Evolutionary conservation across 345 rosid genomes (phyloP), one percentile per base, ranked within the genome.

Genomic region (Eutrema japonicum): DNA sequence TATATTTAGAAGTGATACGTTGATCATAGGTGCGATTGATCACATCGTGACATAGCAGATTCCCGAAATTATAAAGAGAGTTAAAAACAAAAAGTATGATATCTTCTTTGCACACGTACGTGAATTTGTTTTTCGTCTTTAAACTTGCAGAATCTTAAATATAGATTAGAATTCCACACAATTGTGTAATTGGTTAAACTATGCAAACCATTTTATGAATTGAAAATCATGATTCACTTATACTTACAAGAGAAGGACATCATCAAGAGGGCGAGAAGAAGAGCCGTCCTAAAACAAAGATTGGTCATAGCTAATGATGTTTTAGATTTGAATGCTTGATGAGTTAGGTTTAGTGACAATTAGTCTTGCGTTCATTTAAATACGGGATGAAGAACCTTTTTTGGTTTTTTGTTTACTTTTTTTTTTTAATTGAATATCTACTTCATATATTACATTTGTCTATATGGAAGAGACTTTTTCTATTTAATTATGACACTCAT

Each of bases 181-280:
- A 10, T 40, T 8, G 43, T 8, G 3, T 40, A 36, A 36, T 36
- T 7, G 40, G 40, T 36, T 4, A 35, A 36, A 7, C 7, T 36
- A 36, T 36, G 40, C 40, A 36, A 36, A 36, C 40, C 40, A 36
- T 36, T 36, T 36, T 4, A 36, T 11, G 37, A 11, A 29, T 10
- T 52, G 2, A 33, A 22, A 59, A 22, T 26, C 3, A 40, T 7
- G 11, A 11, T 40, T 40, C 11, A 41, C 2, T 7, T 60, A 11
- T 29, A 30, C 53, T 62, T 62, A 62, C 67, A 45, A 65, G 7
- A 10, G 3, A 48, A 35, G 9, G 13, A 6, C 47, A 66, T 22
- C 27, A 66, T 22, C 27, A 66, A 51, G 12, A 66, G 6, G 4
- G 8, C 55, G 6, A 51, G 48, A 18, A 36, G 71, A 14, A 66